Evolutionary conservation across 306 rosid genomes (phyloP), one percentile per base, ranked within the genome.

Genomic region (Trifolium pratense): DNA sequence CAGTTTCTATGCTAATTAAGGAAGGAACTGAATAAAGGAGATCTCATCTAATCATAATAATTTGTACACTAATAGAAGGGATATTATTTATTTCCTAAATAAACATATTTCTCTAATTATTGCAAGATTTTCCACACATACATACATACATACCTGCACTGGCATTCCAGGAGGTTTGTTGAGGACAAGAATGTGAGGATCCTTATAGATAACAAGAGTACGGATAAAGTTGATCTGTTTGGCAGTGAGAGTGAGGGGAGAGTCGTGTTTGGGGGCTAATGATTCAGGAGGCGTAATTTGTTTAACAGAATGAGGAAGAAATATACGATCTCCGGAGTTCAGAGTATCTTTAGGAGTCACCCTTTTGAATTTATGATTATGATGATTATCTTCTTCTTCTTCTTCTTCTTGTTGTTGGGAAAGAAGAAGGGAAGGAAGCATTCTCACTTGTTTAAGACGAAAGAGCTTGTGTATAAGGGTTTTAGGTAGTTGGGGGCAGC

Each of bases 161-260:
- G 95, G 90, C 95, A 94, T 76, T 75, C 97, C 97, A 9, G 97
- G 90, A 73, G 98, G 97, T 86, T 94, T 94, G 72, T 91, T 91
- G 80, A 89, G 78, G 55, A 87, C 95, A 52, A 91, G 76, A 72
- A 80, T 88, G 17, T 92, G 87, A 17, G 95, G 89, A 87, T 94
- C 98, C 96, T 91, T 89, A 55, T 87, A 76, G 66, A 94, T 75
- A 56, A 85, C 87, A 42, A 91, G 88, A 79, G 81, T 67, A 10
- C 76, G 87, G 11, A 91, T 83, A 29, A 88, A 91, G 26, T 79
- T 61, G 43, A 68, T 78, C 86, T 94, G 90, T 51, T 78, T 78
- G 70, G 85, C 66, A 69, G 78, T 86, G 88, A 89, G 65, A 74
- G 80, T 26, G 70, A 29, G 74, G 4, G 32, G 32, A 4, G 32